Base-by-base conservation (phyloP, 495 filamentous ascomycete genomes). In the Pseudoneurospora amorphoporcata region DNA sequence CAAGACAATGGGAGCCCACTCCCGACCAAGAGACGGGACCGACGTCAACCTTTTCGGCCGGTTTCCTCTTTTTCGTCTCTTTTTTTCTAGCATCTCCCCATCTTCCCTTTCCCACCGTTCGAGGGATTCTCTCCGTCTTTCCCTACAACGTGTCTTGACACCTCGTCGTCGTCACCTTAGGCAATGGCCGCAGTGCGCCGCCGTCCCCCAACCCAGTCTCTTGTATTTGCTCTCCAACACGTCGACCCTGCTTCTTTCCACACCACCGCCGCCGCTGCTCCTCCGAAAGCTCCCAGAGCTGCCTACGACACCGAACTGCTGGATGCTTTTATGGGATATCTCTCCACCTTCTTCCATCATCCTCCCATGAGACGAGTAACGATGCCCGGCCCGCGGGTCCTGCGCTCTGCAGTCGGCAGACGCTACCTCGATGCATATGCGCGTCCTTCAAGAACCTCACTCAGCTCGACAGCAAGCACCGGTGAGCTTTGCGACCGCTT, bases 311-410 rank as follows among this genome's bases (percentile, higher is more conserved):
- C 68, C n/a, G 70, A 39, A 38, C 74, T 77, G 32, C 79, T 81
- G 39, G 81, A 86, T 71, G 79, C 73, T 9, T 83, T 85, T 68
- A 79, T 81, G 78, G 81, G 81, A 71, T 86, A 86, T 68, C 79
- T 87, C 58, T 81, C 84, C 8, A 84, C 79, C 7, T 85, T 87
- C 74, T 85, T 84, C 77, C 81, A 84, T 68, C 74, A 79, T 38
- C 75, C 74, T 38, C 38, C 75, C 6, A 71, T 72, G 5, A 71
- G 58, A 40, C 71, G 39, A 29, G 8, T 69, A 68, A 65, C 68
- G 71, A 76, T 78, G 69, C 72, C 70, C 9, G 73, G 45, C 17
- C 9, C 43, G 42, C 74, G 74, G 45, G 12, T 72, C 0, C 45
- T 75, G 69, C 75, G 72, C 70, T 37, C 58, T 69, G 72, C 72